Evolutionary conservation across 192 early-diverging fungal species (phyloP), one percentile per base, ranked within the genome.

Genomic region (Spinellus fusiger): DNA sequence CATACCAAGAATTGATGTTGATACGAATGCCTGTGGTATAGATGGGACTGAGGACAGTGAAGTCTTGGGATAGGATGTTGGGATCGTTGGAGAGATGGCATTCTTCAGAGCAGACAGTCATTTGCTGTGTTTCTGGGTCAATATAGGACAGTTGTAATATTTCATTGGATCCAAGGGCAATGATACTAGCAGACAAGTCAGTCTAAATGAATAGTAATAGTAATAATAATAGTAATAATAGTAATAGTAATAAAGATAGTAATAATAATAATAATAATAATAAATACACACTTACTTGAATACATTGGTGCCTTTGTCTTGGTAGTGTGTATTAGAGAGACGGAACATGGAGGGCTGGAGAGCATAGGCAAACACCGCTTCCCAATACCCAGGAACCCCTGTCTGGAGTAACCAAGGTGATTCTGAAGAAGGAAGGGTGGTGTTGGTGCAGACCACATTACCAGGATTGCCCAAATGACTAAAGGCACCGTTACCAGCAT

Each of bases 371-470:
- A 88, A 85, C 56, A 81, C 66, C 33, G 76, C 79, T 33, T 83
- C 73, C 79, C 80, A 86, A 57, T 78, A 86, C 15, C 89, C 89
- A 4, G 84, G 80, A n/a, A 82, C 79, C 59, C 76, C 68, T 66
- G 89, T 80, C 54, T 73, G 77, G 69, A 91, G 64, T 26, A 91
- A 73, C 87, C 87, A 89, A n/a, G 84, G 83, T 37, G 80, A 68
- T 23, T 75, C 63, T 3, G 65, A 25, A 13, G 47, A 10, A 31
- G 28, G 46, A 9, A 47, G 16, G 47, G 49, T 65, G 34, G 29
- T 58, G 47, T 29, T 50, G n/a, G 66, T 46, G 18, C 71, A 73
- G 9, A 64, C 35, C 13, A 73, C 27, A n/a, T 37, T 55, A 35
- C 34, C 49, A 9, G 84, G 80, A 62, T 80, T 66, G 29, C 49